Evolutionary conservation across 163 green algal genomes (phyloP), one percentile per base, ranked within the genome.

Genomic region (Volvox carteri): DNA sequence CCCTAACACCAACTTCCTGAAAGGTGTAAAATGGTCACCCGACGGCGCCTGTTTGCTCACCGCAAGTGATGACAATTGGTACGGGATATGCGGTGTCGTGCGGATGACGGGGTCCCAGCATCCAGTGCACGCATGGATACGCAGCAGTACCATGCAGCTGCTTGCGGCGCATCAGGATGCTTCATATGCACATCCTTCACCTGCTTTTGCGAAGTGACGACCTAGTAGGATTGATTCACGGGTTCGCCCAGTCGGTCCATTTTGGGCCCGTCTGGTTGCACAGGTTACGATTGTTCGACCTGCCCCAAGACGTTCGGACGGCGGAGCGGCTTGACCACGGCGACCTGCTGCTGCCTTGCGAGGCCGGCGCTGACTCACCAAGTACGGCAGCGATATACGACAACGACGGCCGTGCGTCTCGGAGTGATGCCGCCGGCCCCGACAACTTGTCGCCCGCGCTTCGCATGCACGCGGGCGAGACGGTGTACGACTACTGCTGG

Each of bases 401-500:
- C 44, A 33, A 84, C 2, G 25, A 0, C 16, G 48, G n/a, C n/a
- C n/a, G n/a, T n/a, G n/a, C n/a, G n/a, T n/a, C n/a, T n/a, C n/a
- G n/a, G n/a, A n/a, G n/a, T n/a, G n/a, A n/a, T n/a, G n/a, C n/a
- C n/a, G n/a, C 48, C 62, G 86, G 73, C 83, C 14, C 46, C 4
- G 90, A 94, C 70, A 74, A 80, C 48, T 52, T 93, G 12, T 4
- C 30, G 0, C 90, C 92, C 1, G 93, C 89, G 21, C 83, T 96
- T 77, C 80, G 84, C 14, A 90, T 97, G 28, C 73, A 94, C 16
- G 93, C 93, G 44, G 95, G 95, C 0, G 96, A 98, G 88, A 90
- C 91, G 0, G 84, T 98, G 14, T 98, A 98, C 83, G 95, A 98
- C 85, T 98, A 96, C 78, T 87, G 86, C 52, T 98, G 97, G 97